Evolutionary conservation across 192 early-diverging fungal genomes (phyloP).

Genomic region (Powellomyces hirtus): DNA sequence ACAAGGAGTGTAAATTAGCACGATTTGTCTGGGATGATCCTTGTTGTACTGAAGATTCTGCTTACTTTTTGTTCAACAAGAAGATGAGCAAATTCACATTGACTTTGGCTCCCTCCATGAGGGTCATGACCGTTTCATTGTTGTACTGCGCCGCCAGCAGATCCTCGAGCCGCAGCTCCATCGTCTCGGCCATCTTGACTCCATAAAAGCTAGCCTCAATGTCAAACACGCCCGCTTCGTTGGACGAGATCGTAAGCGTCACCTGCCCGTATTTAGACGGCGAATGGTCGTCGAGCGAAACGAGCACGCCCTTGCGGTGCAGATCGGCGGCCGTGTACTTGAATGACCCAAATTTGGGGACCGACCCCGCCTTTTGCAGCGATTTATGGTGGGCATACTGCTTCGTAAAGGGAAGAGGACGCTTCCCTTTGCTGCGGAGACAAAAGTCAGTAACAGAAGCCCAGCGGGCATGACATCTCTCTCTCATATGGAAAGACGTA

Average conservation of each 20-base stretch:
- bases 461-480: too few relatives aligned
- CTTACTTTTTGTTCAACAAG: conserved; percentile 96
- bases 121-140: conserved; percentile 82
- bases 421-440: conserved; percentile 50
- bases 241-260: conserved; percentile 86
- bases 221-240: conserved; percentile 86
- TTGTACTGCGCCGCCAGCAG: conserved; percentile 93
- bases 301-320: conserved; percentile 88
- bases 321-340: conserved; percentile 96
- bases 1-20: neutral
- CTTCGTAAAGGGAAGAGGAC: conserved; percentile 79
- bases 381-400: conserved; percentile 94
- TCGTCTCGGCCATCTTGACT: conserved; percentile 50
- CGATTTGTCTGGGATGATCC: neutral
- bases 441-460: neutral
- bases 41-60: neutral
- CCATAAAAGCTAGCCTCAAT: conserved; percentile 82
- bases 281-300: conserved; percentile 77
- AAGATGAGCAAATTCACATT: conserved; percentile 96
- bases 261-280: conserved; percentile 88
- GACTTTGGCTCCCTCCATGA: conserved; percentile 91
- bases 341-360: conserved; percentile 96
- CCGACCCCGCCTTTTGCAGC: conserved; percentile 75
- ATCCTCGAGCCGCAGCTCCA: conserved; percentile 89
- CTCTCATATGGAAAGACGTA: neutral